Base-by-base conservation (phyloP, 2,329 filamentous ascomycete genomes). In the Botrytis porri region DNA sequence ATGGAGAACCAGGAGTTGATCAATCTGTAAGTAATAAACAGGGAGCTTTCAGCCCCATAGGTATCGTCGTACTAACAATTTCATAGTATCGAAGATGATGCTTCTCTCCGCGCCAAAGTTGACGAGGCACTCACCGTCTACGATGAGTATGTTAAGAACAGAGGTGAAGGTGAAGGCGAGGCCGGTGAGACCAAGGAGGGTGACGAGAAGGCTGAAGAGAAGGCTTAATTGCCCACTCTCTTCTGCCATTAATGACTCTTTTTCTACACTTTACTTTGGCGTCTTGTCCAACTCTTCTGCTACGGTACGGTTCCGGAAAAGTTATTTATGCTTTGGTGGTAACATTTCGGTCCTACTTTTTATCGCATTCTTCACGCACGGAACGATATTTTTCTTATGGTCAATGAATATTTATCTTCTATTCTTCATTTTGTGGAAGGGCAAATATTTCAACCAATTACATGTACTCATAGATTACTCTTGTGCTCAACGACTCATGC, bases 1-100 rank as follows among this genome's bases (percentile, higher is more conserved):
- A 99, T 99, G 96, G 96, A 98, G 81, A 98, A 98, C 85, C 83
- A 88, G 73, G 96, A 99, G 87, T 87, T 99, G 80, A 88, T 99
- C 82, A 93, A 93, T 85, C 89, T 99, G 93, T 97, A 92, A 93
- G 95, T 93, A 29, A 54, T 65, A 77, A 76, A 59, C 37, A 65
- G 14, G n/a, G 25, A 14, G 18, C 51, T 25, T n/a, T 70, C 51
- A 60, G 57, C 57, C 48, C 12, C 62, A 41, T 48, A 63, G n/a
- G 14, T 32, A 3, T 39, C 59, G 22, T 51, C 41, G 41, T 35
- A 81, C 79, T 84, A 76, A 83, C 78, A 41, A 73, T 45, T 63
- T 69, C 48, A 67, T 77, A 97, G 95, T 77, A 94, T 97, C 78
- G 93, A 95, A 82, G 94, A 98, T 81, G 94, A 98, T 65, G 85